These are phyloP conservation scores for Aspergillus quadrilineatus DNA, from an alignment of 2,329 filamentous ascomycete genomes.

Conservation along the genomic window DNA sequence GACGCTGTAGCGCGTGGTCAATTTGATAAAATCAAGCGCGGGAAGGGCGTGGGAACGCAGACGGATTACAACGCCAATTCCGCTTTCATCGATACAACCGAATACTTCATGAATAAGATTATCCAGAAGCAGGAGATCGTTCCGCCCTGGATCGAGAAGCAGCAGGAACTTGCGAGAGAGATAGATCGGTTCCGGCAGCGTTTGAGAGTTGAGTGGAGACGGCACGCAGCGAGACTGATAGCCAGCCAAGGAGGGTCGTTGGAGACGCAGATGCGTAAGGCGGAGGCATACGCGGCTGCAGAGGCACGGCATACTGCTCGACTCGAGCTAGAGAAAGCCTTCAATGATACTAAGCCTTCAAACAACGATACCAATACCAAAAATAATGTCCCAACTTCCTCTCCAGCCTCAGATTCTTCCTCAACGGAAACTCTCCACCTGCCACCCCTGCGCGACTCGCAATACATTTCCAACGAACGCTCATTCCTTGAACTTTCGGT, in stretches of 20 bases:
- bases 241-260: conserved; percentile 73
- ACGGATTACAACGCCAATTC: conserved; percentile 79
- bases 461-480: conserved; percentile 71
- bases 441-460: conserved; percentile 71
- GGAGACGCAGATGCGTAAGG: conserved; percentile 68
- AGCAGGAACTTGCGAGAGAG: conserved; percentile 78
- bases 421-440: conserved; percentile 31
- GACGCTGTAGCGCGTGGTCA: conserved; percentile 89
- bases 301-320: conserved; percentile 53
- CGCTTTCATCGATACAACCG: conserved; percentile 91
- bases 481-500: conserved; percentile 76
- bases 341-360: conserved; percentile 17
- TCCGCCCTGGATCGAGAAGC: conserved; percentile 98
- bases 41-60: conserved; percentile 67
- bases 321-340: conserved; percentile 26
- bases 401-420: conserved; percentile 6
- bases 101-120: conserved; percentile 98
- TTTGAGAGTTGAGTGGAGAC: conserved; percentile 79
- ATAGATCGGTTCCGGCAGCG: conserved; percentile 68
- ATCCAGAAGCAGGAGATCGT: conserved; percentile 95
- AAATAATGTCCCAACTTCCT: conserved; percentile 3
- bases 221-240: conserved; percentile 77
- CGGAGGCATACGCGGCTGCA: conserved; percentile 71
- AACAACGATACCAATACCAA: conserved; percentile 12
- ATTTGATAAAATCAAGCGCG: conserved; percentile 80